Evolutionary conservation across 768 basidiomycete genomes (phyloP).

Genomic region (Amanita muscaria): DNA sequence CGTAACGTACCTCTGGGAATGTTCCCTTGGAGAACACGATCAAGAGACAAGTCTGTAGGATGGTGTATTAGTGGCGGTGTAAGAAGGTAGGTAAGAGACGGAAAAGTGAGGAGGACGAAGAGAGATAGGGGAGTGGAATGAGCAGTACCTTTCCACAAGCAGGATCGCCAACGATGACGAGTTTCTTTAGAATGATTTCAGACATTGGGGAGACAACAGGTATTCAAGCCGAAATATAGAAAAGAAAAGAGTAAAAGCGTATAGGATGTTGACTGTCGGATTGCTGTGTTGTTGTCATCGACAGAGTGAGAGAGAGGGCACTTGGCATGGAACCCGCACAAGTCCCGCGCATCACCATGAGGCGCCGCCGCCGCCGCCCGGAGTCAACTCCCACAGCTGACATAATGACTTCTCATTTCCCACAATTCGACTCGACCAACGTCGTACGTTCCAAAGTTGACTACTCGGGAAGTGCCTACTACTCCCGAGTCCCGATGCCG

Average conservation of each 20-base stretch:
- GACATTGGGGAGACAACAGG: no score
- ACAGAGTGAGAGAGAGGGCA: no score
- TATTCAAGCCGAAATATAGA: background rate
- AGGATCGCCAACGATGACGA: constrained; percentile 98
- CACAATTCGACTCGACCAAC: constrained; percentile 58
- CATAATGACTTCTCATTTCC: constrained; percentile 64
- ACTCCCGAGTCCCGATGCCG: no score
- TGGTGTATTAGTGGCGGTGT: background rate
- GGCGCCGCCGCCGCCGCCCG: no score
- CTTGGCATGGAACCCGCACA: no score
- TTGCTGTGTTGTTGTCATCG: no score
- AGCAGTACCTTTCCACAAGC: constrained; percentile 81
- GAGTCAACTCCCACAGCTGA: constrained; percentile 30
- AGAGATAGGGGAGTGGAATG: no score
- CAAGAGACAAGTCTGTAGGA: constrained; percentile 78
- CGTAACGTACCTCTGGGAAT: constrained; percentile 74
- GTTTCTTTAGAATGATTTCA: constrained; percentile 97
- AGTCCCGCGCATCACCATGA: no score
- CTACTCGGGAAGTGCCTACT: constrained; percentile 10
- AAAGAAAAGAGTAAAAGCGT: background rate
- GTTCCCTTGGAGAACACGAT: constrained; percentile 96
- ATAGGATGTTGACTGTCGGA: no score
- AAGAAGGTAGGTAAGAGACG: constrained; percentile 8
- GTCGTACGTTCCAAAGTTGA: constrained; percentile 45
- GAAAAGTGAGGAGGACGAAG: constrained; percentile 13